These are phyloP conservation scores for Oryza nivara DNA, from an alignment of 176 grass and related monocot genomes.

Conservation along the genomic window DNA sequence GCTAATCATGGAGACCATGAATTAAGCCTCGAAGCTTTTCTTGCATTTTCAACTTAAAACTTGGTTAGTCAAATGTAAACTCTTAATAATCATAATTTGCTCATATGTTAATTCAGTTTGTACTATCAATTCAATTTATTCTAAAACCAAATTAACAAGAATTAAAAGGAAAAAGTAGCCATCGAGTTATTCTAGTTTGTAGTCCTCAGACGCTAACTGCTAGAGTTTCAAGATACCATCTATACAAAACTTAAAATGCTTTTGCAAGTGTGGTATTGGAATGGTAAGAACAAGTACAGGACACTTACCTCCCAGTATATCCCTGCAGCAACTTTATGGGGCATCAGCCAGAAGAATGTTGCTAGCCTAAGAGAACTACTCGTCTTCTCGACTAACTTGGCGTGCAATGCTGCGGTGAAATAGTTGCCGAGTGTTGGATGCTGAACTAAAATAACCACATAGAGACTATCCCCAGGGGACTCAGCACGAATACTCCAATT, in stretches of 20 bases:
- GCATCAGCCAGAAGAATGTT: slow-evolving; percentile 93
- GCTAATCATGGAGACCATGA: background rate
- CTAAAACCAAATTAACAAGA: background rate
- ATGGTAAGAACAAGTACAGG: background rate
- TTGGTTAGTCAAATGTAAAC: background rate
- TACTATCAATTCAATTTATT: background rate
- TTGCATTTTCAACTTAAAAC: background rate
- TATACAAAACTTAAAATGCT: background rate
- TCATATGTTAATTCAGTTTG: slow-evolving; percentile 4
- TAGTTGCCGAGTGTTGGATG: slow-evolving; percentile 86
- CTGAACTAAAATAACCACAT: slow-evolving; percentile 75
- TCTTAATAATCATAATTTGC: background rate
- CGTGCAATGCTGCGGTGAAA: slow-evolving; percentile 77
- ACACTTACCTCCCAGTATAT: slow-evolving; percentile 91
- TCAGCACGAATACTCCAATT: slow-evolving; percentile 75
- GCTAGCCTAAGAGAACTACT: slow-evolving; percentile 52
- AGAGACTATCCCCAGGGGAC: slow-evolving; percentile 66
- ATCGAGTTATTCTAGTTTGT: background rate
- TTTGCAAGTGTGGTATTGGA: background rate
- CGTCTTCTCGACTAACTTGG: slow-evolving; percentile 57
- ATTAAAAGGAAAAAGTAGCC: background rate
- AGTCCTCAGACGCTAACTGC: background rate
- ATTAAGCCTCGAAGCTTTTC: background rate
- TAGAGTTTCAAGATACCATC: background rate
- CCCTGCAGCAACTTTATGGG: slow-evolving; percentile 87